Evolutionary conservation across 768 basidiomycete genomes (phyloP), one percentile per base, ranked within the genome.

Genomic region (Postia placenta): DNA sequence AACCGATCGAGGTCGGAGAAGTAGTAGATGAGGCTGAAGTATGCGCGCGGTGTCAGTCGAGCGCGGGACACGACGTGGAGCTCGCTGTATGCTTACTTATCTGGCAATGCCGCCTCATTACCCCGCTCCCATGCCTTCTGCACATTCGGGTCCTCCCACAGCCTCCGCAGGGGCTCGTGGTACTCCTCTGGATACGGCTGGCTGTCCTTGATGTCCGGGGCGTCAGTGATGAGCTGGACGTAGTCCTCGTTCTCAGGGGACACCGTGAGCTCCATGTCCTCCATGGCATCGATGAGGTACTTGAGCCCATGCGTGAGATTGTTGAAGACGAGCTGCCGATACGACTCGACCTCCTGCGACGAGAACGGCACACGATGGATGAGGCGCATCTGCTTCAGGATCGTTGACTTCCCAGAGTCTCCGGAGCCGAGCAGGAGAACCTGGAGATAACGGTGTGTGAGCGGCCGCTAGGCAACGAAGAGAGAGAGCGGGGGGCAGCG

Each of bases 351-450:
- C 65, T 98, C 96, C 58, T 81, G 77, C 0, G 78, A 45, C 0
- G 84, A 79, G 69, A 96, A 99, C 0, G 89, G 85, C 1, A 91
- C 73, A 50, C 81, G 79, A 68, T 98, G 94, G 43, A 99, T 96
- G 33, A 96, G 73, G 33, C 93, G 84, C 94, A 97, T 98, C 85
- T 98, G 93, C 87, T 92, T 93, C 65, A 93, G 76, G 60, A 96
- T 77, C 7, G 93, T 96, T 5, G 87, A 90, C 68, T 96, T 97
- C 20, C 93, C 93, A 26, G 86, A 89, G 63, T 95, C 93, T 24
- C 93, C 93, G 37, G 93, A 93, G 37, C 93, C 93, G 33, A 97
- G 75, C 22, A 97, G 74, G 43, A 97, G 74, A 14, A 96, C 84
- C 86, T 93, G 52, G 33, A 40, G 9, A 35, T 39, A 23, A 2